A percentile compares a stretch with the other conserved stretches of the same genome.
Evolutionary conservation across 805 yeast species (phyloP).

Genomic region (Spathaspora hagerdaliae): DNA sequence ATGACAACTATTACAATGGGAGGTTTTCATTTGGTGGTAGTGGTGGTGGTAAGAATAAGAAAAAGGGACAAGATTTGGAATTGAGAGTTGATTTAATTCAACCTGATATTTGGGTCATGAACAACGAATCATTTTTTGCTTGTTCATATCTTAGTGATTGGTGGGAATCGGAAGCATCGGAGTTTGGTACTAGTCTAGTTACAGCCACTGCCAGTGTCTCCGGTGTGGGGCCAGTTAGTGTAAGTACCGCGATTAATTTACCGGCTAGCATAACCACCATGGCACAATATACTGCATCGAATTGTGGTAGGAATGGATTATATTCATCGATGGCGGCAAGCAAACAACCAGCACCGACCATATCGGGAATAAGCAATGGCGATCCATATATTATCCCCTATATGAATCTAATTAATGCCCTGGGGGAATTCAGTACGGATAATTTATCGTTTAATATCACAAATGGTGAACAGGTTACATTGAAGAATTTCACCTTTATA

Average conservation of each 20-base stretch:
- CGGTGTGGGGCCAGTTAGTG: too few relatives aligned
- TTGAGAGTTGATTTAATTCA: conserved; percentile 30
- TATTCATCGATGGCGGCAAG: conserved; percentile 10
- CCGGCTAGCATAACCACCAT: conserved; percentile 16
- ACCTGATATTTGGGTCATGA: conserved; percentile 37
- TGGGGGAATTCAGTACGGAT: conserved; percentile 23
- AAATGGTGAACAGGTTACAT: conserved; percentile 6
- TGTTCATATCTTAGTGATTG: conserved; percentile 20
- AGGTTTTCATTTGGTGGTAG: conserved; percentile 4
- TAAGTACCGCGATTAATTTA: background rate
- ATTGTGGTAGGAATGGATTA: conserved; percentile 28
- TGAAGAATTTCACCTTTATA: conserved; percentile 25
- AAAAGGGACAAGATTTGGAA: background rate
- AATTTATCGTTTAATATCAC: conserved; percentile 17
- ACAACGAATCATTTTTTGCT: conserved; percentile 18
- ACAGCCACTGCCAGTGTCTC: background rate
- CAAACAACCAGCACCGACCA: conserved; percentile 9
- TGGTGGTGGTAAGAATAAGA: background rate
- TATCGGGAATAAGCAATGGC: conserved; percentile 12
- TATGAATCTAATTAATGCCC: conserved; percentile 20
- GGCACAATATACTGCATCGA: conserved; percentile 16
- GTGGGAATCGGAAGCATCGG: conserved; percentile 12
- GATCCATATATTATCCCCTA: conserved; percentile 22
- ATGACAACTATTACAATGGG: conserved; percentile 16
- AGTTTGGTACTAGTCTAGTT: background rate